These are phyloP conservation scores for Hyaloscypha variabilis DNA, from an alignment of 495 filamentous ascomycete genomes.

Conservation along the genomic window DNA sequence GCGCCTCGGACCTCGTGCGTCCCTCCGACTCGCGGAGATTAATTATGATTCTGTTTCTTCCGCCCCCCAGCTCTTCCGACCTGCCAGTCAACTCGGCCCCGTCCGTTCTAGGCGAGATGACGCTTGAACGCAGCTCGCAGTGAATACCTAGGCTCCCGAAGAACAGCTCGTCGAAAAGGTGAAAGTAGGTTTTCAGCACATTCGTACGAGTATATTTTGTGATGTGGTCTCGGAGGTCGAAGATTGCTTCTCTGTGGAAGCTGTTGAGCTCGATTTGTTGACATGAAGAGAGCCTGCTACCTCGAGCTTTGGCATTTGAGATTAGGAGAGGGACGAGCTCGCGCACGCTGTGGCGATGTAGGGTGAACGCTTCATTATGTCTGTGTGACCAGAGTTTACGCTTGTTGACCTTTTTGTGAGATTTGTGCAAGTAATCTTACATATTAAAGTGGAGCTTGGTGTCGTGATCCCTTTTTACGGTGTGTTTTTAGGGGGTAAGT, in stretches of 20 bases:
- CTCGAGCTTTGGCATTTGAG: neutral
- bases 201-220: neutral
- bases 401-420: neutral
- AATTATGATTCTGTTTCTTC: no score
- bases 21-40: no score
- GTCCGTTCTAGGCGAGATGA: no score
- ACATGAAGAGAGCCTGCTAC: neutral
- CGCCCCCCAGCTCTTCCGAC: no score
- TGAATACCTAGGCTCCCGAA: no score
- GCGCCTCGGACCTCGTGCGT: no score
- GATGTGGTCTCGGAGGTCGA: neutral
- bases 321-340: neutral
- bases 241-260: neutral
- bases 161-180: slow-evolving; percentile 14
- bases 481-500: no score
- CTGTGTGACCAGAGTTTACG: neutral
- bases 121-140: no score
- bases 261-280: neutral
- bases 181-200: slow-evolving; percentile 4
- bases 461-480: no score
- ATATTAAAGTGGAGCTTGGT: no score
- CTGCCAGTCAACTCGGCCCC: no score
- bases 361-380: neutral
- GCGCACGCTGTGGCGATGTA: neutral
- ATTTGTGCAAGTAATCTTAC: no score